A percentile compares a stretch with the other conserved stretches of the same genome.
phyloP scores from a whole-genome alignment of 164 flowering plant species.

The Vitis labrusca region DNA sequence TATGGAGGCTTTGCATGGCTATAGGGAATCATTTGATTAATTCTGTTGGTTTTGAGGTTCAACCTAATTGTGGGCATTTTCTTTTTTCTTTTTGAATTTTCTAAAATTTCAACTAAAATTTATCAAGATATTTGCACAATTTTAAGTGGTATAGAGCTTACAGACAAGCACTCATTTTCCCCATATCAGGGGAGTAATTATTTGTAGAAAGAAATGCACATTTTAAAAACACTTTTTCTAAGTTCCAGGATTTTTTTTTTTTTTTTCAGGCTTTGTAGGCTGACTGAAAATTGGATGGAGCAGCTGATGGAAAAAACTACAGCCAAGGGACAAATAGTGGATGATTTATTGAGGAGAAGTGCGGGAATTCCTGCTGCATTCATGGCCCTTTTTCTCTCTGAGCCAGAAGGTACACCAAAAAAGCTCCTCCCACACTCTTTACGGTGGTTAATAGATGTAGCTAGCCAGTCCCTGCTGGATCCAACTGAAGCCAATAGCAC shows the following conservation, averaged over 20 bases:
- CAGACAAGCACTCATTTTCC: no score
- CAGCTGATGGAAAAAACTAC: conserved; percentile 90
- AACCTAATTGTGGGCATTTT: no score
- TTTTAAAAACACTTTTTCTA: not conserved
- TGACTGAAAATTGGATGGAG: conserved; percentile 98
- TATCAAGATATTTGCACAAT: no score
- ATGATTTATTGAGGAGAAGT: conserved; percentile 92
- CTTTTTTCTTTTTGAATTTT: no score
- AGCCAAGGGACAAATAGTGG: conserved; percentile 86
- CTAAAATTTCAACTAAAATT: no score
- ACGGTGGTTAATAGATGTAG: conserved; percentile 82
- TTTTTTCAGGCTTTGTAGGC: conserved; percentile 68
- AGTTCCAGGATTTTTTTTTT: not conserved
- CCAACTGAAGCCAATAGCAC: conserved; percentile 19
- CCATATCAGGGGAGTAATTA: not conserved
- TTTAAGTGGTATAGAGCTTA: no score
- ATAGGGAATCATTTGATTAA: no score
- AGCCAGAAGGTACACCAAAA: conserved; percentile 96
- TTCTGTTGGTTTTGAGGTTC: no score
- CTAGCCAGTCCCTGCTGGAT: conserved; percentile 41
- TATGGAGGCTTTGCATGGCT: no score
- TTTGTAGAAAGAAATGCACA: not conserved
- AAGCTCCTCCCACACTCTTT: conserved; percentile 87
- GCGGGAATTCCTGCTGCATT: conserved; percentile 99
- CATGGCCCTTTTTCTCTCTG: conserved; percentile 89